phyloP scores from a whole-genome alignment of 805 yeast genomes.

The Wickerhamomyces strasburgensis region DNA sequence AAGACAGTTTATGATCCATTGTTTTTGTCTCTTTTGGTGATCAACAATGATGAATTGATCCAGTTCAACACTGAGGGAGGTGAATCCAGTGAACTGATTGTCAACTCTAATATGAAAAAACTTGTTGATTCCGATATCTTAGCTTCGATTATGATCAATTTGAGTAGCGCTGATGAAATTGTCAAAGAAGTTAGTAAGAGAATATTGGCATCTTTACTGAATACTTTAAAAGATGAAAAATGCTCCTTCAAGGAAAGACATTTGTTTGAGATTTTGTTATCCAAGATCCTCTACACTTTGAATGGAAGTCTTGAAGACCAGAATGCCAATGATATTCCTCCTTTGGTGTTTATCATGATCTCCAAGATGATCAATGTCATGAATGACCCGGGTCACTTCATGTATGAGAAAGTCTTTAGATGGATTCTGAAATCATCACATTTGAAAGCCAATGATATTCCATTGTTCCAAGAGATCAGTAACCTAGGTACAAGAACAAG shows the following conservation, averaged over 20 bases:
- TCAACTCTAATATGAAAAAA: constrained; percentile 46
- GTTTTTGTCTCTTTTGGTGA: constrained; percentile 55
- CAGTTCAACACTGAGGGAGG: constrained; percentile 28
- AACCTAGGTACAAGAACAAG: constrained; percentile 19
- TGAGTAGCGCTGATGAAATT: constrained; percentile 32
- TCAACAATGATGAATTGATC: constrained; percentile 64
- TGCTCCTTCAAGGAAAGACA: constrained; percentile 50
- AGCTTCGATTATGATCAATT: constrained; percentile 42
- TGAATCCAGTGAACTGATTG: constrained; percentile 16
- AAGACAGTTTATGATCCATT: constrained; percentile 57
- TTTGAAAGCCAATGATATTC: constrained; percentile 37
- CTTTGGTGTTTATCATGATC: constrained; percentile 49
- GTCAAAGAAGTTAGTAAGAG: constrained; percentile 34
- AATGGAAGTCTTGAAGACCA: constrained; percentile 10
- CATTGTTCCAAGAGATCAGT: constrained; percentile 33
- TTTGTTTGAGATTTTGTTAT: constrained; percentile 48
- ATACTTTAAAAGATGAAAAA: constrained; percentile 36
- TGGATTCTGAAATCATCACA: constrained; percentile 51
- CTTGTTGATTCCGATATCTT: constrained; percentile 55
- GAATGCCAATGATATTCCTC: constrained; percentile 28
- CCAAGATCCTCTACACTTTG: constrained; percentile 34
- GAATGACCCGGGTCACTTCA: constrained; percentile 63
- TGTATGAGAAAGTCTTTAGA: constrained; percentile 67
- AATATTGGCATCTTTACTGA: constrained; percentile 41
- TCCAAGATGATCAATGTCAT: constrained; percentile 55